Base-by-base conservation (phyloP, 495 filamentous ascomycete genomes). In the Penicillium alfredii region DNA sequence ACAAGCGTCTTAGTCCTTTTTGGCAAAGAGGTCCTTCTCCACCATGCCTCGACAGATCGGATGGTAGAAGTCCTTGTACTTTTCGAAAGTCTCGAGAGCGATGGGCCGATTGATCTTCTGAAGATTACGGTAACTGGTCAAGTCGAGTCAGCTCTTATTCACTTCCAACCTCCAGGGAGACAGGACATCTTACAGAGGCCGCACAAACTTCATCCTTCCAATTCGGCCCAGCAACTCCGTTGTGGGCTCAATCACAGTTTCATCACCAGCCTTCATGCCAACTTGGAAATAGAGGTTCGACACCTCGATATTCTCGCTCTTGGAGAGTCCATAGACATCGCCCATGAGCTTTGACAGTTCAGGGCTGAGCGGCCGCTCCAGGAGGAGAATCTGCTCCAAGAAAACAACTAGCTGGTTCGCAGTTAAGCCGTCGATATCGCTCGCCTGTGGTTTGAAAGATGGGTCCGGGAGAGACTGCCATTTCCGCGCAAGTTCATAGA, bases 191-290 rank as follows among this genome's bases (percentile, higher is more conserved):
- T 64, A 80, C 58, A 98, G 59, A 33, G 88, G 84, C 41, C 88
- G 73, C 35, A 95, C 88, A 59, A 90, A 96, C 73, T 98, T 98
- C 90, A 98, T 95, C 33, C 92, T 75, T 4, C 90, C 90, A 43
- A 94, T 87, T 10, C 71, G 71, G 3, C 86, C 82, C 23, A 96
- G 67, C 10, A 94, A 68, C 33, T 86, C 78, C 4, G 80, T 80
- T 0, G 86, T 76, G 0, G 80, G 77, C 24, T 76, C 56, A 45
- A 88, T 82, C 2, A 84, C 69, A 18, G 58, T 74, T 42, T 70
- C 58, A 45, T 84, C 82, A 30, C 76, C 77, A 3, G 88, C 80
- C 47, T 74, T 78, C 53, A 98, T 70, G 2, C 84, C 86, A 16
- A 95, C 73, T 35, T 74, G 70, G 42, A 83, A 80, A 58, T 84